phyloP scores from a whole-genome alignment of 371 early-diverging fungal species.

The Dinochytrium kinnereticum region DNA sequence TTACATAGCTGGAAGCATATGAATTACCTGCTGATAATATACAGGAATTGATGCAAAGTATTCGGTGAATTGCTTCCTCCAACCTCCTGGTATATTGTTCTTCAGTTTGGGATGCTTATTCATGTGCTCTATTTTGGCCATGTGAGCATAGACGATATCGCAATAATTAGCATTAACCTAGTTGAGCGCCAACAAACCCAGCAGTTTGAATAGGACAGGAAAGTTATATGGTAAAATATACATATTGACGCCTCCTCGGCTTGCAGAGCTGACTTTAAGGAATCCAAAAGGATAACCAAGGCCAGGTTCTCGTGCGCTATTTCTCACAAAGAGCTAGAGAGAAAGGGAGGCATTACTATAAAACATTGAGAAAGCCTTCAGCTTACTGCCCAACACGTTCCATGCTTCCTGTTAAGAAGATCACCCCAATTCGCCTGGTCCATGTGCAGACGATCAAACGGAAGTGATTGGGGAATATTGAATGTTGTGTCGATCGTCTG shows the following conservation, averaged over 20 bases:
- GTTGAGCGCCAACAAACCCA: slow-evolving; percentile 34
- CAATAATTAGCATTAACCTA: not conserved
- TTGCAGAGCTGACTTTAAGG: slow-evolving; percentile 62
- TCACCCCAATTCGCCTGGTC: slow-evolving; percentile 43
- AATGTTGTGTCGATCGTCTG: slow-evolving; percentile 53
- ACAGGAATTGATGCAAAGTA: slow-evolving; percentile 42
- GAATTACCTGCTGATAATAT: slow-evolving; percentile 42
- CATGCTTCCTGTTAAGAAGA: slow-evolving; percentile 20
- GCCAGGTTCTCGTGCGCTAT: slow-evolving; percentile 57
- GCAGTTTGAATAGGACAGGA: slow-evolving; percentile 65
- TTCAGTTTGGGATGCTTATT: slow-evolving; percentile 24
- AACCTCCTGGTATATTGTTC: slow-evolving; percentile 15
- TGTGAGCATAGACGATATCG: no score
- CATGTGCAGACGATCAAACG: slow-evolving; percentile 70
- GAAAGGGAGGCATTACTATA: not conserved
- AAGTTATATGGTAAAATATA: slow-evolving; percentile 75
- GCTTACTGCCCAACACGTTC: slow-evolving; percentile 45
- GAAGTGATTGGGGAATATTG: slow-evolving; percentile 68
- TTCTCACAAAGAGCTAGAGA: slow-evolving; percentile 59
- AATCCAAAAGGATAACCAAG: slow-evolving; percentile 76
- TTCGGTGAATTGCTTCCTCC: slow-evolving; percentile 12
- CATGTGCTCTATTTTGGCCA: slow-evolving; percentile 22
- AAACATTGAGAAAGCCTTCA: not conserved
- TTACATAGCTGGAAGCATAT: not conserved
- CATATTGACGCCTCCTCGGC: slow-evolving; percentile 63